A percentile compares a stretch with the other conserved stretches of the same genome.
Conservation (phyloP, 2,329 filamentous ascomycete species). For the Fusarium virguliforme region DNA sequence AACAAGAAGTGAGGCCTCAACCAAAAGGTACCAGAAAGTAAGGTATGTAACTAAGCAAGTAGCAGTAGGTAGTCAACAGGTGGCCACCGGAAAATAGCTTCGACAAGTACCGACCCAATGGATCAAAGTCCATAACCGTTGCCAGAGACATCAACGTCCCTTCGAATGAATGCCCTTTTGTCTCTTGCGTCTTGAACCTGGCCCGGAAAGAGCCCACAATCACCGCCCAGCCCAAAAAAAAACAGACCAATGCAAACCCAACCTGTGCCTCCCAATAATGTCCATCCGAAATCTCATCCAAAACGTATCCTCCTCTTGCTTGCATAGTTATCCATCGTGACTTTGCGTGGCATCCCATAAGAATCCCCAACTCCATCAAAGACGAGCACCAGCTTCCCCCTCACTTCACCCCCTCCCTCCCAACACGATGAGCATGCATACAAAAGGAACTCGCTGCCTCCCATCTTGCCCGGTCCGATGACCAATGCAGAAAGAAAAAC, state of each 20-base stretch:
- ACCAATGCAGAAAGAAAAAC: slow-evolving; percentile 44
- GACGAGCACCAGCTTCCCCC: background rate
- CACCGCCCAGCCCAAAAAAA: slow-evolving; percentile 29
- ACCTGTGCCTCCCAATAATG: slow-evolving; percentile 20
- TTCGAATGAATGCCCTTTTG: slow-evolving; percentile 28
- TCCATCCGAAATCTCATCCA: background rate
- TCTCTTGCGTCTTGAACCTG: slow-evolving; percentile 30
- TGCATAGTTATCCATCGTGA: slow-evolving; percentile 38
- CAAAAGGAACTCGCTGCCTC: slow-evolving; percentile 42
- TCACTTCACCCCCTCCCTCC: slow-evolving; percentile 11
- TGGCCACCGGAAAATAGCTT: slow-evolving; percentile 17
- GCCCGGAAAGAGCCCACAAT: slow-evolving; percentile 40
- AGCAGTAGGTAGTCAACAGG: background rate
- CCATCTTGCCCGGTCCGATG: slow-evolving; percentile 30
- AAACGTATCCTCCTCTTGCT: slow-evolving; percentile 21
- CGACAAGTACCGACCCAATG: slow-evolving; percentile 25
- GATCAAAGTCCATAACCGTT: slow-evolving; percentile 5
- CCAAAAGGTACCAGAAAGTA: slow-evolving; percentile 4
- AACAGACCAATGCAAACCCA: slow-evolving; percentile 35
- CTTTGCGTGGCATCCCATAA: slow-evolving; percentile 26
- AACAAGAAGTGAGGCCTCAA: slow-evolving; percentile 23
- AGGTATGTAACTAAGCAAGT: slow-evolving; percentile 6
- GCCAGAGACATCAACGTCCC: slow-evolving; percentile 7
- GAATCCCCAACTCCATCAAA: slow-evolving; percentile 12
- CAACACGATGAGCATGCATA: slow-evolving; percentile 31